Percentiles rank a stretch among this genome's conserved stretches.
Conservation (phyloP, 306 rosid species). For the Purshia tridentata region DNA sequence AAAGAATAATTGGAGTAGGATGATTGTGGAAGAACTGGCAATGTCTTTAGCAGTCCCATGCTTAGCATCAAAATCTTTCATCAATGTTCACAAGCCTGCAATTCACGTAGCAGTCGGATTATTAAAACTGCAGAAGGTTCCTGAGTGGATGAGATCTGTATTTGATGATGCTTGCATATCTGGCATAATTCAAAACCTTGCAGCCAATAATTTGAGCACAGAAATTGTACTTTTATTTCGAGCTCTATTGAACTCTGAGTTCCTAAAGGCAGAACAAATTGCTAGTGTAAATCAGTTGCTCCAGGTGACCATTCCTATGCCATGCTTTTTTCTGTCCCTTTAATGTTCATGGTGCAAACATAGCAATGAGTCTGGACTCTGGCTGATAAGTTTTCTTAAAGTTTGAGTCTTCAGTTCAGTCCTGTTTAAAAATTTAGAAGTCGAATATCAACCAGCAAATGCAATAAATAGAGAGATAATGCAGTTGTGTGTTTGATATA, state of each 20-base stretch:
- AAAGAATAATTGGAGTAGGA: slow-evolving; percentile 64
- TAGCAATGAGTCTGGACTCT: not conserved
- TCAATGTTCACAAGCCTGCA: slow-evolving; percentile 53
- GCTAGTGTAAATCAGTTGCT: slow-evolving; percentile 51
- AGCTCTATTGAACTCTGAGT: slow-evolving; percentile 54
- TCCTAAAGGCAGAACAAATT: slow-evolving; percentile 57
- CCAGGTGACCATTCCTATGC: slow-evolving; percentile 50
- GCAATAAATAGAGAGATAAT: not conserved
- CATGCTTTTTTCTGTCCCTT: not conserved
- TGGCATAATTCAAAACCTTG: slow-evolving; percentile 59
- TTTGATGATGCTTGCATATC: slow-evolving; percentile 66
- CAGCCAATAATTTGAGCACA: slow-evolving; percentile 46
- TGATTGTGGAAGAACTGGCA: slow-evolving; percentile 80
- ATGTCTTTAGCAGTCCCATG: slow-evolving; percentile 65
- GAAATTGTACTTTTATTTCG: slow-evolving; percentile 60
- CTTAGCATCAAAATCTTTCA: slow-evolving; percentile 54
- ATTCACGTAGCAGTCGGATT: slow-evolving; percentile 52
- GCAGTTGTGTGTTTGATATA: not conserved
- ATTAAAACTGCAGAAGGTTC: slow-evolving; percentile 55
- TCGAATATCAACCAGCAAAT: not conserved
- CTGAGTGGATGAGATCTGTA: slow-evolving; percentile 66
- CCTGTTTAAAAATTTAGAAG: not conserved
- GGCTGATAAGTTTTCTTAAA: not conserved
- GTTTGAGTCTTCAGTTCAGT: not conserved
- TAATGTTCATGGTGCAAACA: not conserved